Percentiles rank a stretch among this genome's conserved stretches.
Conservation (phyloP, 78 protist species). For the Ministeria vibrans region DNA sequence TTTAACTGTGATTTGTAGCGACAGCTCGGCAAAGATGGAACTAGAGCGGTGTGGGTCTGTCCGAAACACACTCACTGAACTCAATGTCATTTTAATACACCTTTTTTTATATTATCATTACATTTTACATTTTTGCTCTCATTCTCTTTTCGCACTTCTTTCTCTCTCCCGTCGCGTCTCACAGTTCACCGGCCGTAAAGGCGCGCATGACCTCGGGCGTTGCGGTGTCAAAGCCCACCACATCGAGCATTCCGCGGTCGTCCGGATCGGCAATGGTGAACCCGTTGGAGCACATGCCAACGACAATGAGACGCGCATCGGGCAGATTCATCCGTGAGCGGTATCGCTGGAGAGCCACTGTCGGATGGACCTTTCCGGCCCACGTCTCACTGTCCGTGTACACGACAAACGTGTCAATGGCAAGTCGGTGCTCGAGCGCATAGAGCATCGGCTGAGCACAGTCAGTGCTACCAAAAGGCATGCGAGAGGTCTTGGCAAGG, state of each 20-base stretch:
- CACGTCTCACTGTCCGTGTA: conserved; percentile 36
- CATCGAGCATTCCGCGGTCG: conserved; percentile 28
- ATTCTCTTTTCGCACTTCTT: too few species aligned
- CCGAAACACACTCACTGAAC: too few species aligned
- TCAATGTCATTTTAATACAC: too few species aligned
- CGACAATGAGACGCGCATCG: conserved; percentile 14
- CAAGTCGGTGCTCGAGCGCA: not conserved
- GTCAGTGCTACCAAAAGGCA: conserved; percentile 16
- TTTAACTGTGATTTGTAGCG: too few species aligned
- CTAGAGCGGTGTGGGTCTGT: too few species aligned
- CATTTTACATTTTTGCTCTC: too few species aligned
- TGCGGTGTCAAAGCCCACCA: conserved; percentile 24
- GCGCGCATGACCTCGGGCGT: conserved; percentile 21
- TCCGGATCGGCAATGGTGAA: conserved; percentile 34
- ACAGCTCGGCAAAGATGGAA: too few species aligned
- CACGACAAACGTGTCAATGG: conserved; percentile 17
- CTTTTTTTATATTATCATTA: too few species aligned
- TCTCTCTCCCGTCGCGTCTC: too few species aligned
- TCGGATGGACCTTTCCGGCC: not conserved
- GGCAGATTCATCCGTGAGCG: not conserved
- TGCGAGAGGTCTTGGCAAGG: too few species aligned
- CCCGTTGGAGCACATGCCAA: conserved; percentile 11
- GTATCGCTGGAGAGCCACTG: conserved; percentile 17
- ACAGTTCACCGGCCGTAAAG: not conserved
- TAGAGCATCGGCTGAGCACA: conserved; percentile 28